Base-by-base conservation (phyloP, 805 yeast genomes). In the Tetrapisispora nanseiensis region DNA sequence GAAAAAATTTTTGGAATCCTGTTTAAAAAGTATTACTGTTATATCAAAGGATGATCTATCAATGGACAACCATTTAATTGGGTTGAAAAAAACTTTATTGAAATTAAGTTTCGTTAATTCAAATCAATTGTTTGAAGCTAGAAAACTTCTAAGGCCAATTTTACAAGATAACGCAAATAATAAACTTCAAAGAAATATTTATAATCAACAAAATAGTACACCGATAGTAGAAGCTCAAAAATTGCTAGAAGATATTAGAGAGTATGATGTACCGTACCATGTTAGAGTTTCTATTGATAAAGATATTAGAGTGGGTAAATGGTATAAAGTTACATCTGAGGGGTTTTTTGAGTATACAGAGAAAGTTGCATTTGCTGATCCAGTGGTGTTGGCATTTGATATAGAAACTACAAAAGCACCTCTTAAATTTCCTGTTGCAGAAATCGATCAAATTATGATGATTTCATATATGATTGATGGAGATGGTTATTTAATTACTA, bases 381-480 rank as follows among this genome's bases (percentile, higher is more conserved):
- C 97, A 0, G 96, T 92, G 7, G 90, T 94, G 1, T 61, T 92
- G 56, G 98, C 98, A 0, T 92, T 86, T 59, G 99, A 92, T 72
- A 92, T 92, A 42, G 99, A 92, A 69, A 92, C 99, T 1, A 86
- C 97, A 12, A 92, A 92, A 59, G 86, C 94, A 11, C 97, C 97
- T 2, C 71, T 92, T 46, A 94, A 92, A 59, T 92, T 92, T 51
- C 99, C 99, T 0, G 98, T 86, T 54, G 75, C 96, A 6, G 70
- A 82, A 10, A 72, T 83, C 6, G 99, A 92, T 65, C 94, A 86
- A 62, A 75, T 92, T 32, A 92, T 92, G 97, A 94, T 94, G 98
- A 92, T 92, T 39, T 94, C 98, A 2, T 92, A 92, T 60, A 94
- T 94, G 98, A 89, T 92, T 47, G 98, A 92, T 59, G 98, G 97